Evolutionary conservation across 2,329 filamentous ascomycete genomes (phyloP).

Genomic region (Alternaria triticimaculans): DNA sequence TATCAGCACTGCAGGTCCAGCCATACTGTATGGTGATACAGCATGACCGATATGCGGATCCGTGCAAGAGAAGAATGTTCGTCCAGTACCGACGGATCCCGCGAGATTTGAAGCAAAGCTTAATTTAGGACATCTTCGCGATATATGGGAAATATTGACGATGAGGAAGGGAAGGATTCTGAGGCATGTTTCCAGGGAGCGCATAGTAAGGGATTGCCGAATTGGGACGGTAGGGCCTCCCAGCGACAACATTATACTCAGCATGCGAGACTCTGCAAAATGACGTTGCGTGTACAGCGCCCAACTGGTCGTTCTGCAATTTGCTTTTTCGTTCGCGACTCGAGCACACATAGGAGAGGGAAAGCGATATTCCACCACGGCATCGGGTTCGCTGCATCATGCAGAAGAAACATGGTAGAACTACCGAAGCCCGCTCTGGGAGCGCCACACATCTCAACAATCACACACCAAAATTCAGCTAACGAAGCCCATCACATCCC

Average conservation of each 20-base stretch:
- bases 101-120: background rate
- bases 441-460: slow-evolving; percentile 33
- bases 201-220: background rate
- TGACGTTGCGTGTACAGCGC: background rate
- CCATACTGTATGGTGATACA: background rate
- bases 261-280: background rate
- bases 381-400: background rate
- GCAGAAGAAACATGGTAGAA: background rate
- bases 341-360: background rate
- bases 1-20: background rate
- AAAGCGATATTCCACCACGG: background rate
- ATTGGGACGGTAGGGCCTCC: background rate
- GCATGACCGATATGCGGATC: background rate
- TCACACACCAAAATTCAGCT: slow-evolving; percentile 16
- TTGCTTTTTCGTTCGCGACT: slow-evolving; percentile 1
- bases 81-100: background rate
- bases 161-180: background rate
- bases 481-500: slow-evolving; percentile 19
- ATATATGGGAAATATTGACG: background rate
- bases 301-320: background rate
- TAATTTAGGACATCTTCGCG: background rate
- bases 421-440: slow-evolving; percentile 14
- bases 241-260: background rate
- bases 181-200: background rate
- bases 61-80: background rate